Percentiles rank a stretch among this genome's conserved stretches.
These are phyloP conservation scores for Eimeria acervulina DNA, from an alignment of 169 alveolate genomes.

Conservation along the genomic window DNA sequence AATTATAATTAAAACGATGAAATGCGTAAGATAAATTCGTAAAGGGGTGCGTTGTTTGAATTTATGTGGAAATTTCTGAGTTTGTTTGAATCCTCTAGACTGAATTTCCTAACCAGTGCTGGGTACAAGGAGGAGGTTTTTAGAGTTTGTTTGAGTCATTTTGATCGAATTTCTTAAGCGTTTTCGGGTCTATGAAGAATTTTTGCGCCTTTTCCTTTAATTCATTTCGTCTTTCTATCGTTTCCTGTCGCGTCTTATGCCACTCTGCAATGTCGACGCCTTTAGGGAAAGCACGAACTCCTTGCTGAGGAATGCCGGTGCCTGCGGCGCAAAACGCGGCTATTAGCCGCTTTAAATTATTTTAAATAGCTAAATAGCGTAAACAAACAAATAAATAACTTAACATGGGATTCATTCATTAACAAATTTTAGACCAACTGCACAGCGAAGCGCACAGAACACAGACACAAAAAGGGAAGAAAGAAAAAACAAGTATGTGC, in stretches of 20 bases:
- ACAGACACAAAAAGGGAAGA: too few relatives aligned
- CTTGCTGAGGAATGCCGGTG: neutral
- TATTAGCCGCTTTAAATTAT: neutral
- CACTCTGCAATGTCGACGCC: neutral
- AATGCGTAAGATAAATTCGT: too few relatives aligned
- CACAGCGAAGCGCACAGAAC: too few relatives aligned
- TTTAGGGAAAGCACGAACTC: constrained; percentile 8
- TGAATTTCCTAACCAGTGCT: too few relatives aligned
- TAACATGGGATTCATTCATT: too few relatives aligned
- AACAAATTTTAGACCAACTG: too few relatives aligned
- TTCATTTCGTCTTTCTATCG: neutral
- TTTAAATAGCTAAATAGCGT: too few relatives aligned
- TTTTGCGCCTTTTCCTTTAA: neutral
- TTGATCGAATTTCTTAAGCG: neutral
- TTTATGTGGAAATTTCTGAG: too few relatives aligned
- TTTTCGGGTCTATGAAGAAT: neutral
- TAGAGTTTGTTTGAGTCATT: neutral
- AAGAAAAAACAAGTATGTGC: neutral
- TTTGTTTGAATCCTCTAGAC: too few relatives aligned
- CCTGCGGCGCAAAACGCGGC: constrained; percentile 2
- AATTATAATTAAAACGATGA: too few relatives aligned
- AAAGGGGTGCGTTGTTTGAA: too few relatives aligned
- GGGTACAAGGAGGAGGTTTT: neutral
- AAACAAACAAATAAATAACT: too few relatives aligned
- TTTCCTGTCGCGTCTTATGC: neutral